These are phyloP conservation scores for Phytophthora idaei DNA, from an alignment of 352 stramenopile species.

Conservation along the genomic window DNA sequence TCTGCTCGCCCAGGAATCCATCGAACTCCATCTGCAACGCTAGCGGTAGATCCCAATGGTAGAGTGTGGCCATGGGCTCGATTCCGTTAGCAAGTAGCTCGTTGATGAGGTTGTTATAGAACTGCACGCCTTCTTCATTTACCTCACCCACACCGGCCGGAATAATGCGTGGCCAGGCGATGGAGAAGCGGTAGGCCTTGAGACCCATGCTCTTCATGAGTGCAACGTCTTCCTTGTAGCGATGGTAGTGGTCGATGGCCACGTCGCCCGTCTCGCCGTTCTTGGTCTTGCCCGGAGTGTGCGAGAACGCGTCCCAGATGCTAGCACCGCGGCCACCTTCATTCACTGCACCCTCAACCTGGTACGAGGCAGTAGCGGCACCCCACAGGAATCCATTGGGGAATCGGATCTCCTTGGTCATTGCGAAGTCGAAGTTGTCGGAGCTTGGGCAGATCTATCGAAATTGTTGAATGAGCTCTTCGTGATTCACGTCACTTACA, in stretches of 20 bases:
- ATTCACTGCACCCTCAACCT: slow-evolving; percentile 91
- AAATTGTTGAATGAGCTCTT: slow-evolving; percentile 28
- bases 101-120: slow-evolving; percentile 93
- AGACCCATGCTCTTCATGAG: slow-evolving; percentile 92
- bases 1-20: slow-evolving; percentile 56
- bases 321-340: slow-evolving; percentile 80
- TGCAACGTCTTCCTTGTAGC: slow-evolving; percentile 87
- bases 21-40: slow-evolving; percentile 83
- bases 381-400: slow-evolving; percentile 85
- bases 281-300: slow-evolving; percentile 59
- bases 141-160: slow-evolving; percentile 71
- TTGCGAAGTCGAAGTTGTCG: slow-evolving; percentile 6
- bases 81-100: slow-evolving; percentile 83
- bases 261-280: slow-evolving; percentile 85
- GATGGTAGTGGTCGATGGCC: slow-evolving; percentile 92
- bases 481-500: no score
- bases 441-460: slow-evolving; percentile 5
- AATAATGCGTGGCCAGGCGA: slow-evolving; percentile 94
- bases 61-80: slow-evolving; percentile 92
- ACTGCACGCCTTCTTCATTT: slow-evolving; percentile 87
- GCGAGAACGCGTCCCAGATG: slow-evolving; percentile 93
- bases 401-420: slow-evolving; percentile 50
- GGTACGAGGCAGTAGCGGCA: slow-evolving; percentile 89
- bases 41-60: slow-evolving; percentile 96
- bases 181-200: slow-evolving; percentile 90